phyloP scores from a whole-genome alignment of 2,329 filamentous ascomycete species.

The Botrytis fragariae region DNA sequence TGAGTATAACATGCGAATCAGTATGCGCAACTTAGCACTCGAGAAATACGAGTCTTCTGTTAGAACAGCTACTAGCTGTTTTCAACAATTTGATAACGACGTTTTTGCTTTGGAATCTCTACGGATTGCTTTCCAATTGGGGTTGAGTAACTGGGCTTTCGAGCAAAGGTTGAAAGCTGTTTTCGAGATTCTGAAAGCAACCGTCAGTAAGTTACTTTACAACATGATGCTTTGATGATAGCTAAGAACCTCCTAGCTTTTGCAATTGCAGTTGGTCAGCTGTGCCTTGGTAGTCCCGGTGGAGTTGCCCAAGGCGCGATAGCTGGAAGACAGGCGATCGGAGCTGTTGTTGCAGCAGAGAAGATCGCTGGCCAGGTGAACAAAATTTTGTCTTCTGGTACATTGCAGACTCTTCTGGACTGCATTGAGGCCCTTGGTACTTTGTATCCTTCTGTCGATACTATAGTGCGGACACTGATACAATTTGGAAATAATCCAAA shows the following conservation, averaged over 20 bases:
- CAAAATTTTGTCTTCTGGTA: constrained; percentile 7
- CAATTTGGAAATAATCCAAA: background rate
- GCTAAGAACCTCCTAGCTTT: background rate
- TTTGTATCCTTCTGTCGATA: constrained; percentile 1
- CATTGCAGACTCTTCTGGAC: constrained; percentile 4
- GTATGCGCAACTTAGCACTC: background rate
- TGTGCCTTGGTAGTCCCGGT: constrained; percentile 6
- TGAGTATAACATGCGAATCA: constrained; percentile 9
- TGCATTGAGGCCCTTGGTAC: constrained; percentile 11
- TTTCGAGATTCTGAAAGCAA: background rate
- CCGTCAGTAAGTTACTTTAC: background rate
- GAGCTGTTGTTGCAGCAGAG: constrained; percentile 4
- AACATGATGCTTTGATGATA: background rate
- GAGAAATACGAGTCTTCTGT: constrained; percentile 6
- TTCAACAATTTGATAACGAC: constrained; percentile 6
- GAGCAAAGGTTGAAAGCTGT: constrained; percentile 6
- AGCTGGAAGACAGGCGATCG: constrained; percentile 12
- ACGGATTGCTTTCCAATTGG: background rate
- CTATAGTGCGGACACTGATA: background rate
- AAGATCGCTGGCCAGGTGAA: background rate
- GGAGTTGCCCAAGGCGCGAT: background rate
- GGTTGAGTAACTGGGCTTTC: background rate
- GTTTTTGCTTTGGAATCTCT: background rate
- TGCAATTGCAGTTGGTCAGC: constrained; percentile 9
- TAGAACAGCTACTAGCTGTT: constrained; percentile 4